Evolutionary conservation across 75 land plant species (phyloP), one percentile per base, ranked within the genome.

Genomic region (Pseudotsuga menziesii): DNA sequence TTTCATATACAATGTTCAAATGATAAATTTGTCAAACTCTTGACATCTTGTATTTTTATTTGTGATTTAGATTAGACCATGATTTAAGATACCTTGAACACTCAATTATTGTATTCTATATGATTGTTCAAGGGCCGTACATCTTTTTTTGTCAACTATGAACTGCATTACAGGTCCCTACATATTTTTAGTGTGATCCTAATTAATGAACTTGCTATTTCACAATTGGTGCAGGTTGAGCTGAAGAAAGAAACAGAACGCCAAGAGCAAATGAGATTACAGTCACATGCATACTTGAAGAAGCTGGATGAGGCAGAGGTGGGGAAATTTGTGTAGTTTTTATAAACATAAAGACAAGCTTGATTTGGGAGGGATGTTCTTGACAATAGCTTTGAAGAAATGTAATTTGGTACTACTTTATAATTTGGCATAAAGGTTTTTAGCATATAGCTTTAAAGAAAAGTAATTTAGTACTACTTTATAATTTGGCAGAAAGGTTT

Each of bases 231-330:
- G 72, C 20, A 67, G 72, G 72, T 67, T 67, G 72, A 67, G 22
- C 72, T 77, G 58, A 84, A 83, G 75, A 85, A 83, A 23, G 85
- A 84, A 72, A 84, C 85, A 59, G 85, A 84, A 66, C 84, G 85
- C 2, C 84, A 84, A 76, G 82, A 84, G 83, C 73, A 84, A 66
- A 75, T 32, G 57, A 77, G 85, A 75, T 52, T 84, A 64, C 83
- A 81, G 66, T 84, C 85, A 19, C 78, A 84, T 55, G 84, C 84
- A 7, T 74, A 84, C 57, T 41, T 84, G 14, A 84, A 84, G 78
- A 85, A 84, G 74, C 76, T 72, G 32, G 85, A 84, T 17, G 85
- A 84, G 63, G 85, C 85, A 56, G 85, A 84, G 85, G 85, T 84
- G 3, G 64, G 84, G 29, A 16, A 20, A 39, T 39, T 36, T 19